Evolutionary conservation across 345 rosid genomes (phyloP), one percentile per base, ranked within the genome.

Genomic region (Eucalyptus leucophloia): DNA sequence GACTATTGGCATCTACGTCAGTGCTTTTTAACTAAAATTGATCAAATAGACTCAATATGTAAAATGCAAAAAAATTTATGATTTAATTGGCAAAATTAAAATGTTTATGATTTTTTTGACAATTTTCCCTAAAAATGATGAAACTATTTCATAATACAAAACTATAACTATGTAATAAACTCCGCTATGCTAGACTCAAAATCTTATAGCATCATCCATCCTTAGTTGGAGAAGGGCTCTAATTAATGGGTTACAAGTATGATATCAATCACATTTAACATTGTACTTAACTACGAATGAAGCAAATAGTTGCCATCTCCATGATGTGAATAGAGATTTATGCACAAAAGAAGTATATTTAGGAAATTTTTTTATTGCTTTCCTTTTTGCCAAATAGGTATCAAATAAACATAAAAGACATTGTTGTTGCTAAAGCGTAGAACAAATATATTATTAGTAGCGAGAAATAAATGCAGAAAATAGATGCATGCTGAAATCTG

Each of bases 1-100:
- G 6, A 56, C 1, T 24, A 26, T 23, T 24, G 5, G 3, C 30
- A 5, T 56, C 13, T 12, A 56, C 1, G 3, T 56, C 0, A 24
- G 3, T 56, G 30, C 3, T 56, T 56, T 24, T 56, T 1, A 23
- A 26, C 62, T 2, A 56, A 56, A 56, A 26, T 56, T 24, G 30
- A 11, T 26, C 2, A 2, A 24, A 56, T 56, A 2, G 1, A 56
- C 62, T 56, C 6, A 24, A 56, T 56, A 24, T 2, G 7, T 24
- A 56, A 56, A 56, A 56, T 23, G 30, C 3, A 26, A 56, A 56
- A 56, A 56, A 5, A 1, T 1, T 56, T 56, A 56, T 9, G 13
- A 56, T 56, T 56, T 56, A 56, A 56, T 56, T 56, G 62, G 7
- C 14, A 56, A 56, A 56, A 56, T 24, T 56, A 24, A 56, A 56